These are phyloP conservation scores for Penicillium crystallinum DNA, from an alignment of 495 filamentous ascomycete genomes.

Conservation along the genomic window DNA sequence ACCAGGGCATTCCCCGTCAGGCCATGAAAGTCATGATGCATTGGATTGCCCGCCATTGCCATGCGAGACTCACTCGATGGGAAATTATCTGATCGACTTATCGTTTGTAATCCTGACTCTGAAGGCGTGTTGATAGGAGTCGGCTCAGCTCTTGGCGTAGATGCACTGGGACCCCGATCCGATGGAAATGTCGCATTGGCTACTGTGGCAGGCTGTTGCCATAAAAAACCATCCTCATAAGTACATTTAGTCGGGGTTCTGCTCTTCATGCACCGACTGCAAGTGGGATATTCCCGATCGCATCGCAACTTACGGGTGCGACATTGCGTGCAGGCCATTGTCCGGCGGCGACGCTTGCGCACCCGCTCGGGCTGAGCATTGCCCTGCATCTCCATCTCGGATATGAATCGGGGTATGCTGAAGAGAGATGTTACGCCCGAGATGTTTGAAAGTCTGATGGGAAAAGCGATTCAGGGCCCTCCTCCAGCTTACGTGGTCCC, in stretches of 20 bases:
- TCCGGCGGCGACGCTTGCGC: constrained; percentile 40
- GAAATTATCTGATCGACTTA: constrained; percentile 27
- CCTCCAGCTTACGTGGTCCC: constrained; percentile 13
- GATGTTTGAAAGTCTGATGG: neutral
- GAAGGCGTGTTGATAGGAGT: constrained; percentile 27
- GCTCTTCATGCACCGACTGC: constrained; percentile 57
- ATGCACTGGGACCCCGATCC: constrained; percentile 23
- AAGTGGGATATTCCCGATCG: constrained; percentile 59
- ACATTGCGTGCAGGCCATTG: constrained; percentile 47
- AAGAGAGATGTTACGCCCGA: neutral
- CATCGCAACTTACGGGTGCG: constrained; percentile 67
- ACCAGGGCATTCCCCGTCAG: constrained; percentile 13
- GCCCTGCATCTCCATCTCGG: constrained; percentile 10
- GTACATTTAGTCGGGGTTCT: constrained; percentile 37
- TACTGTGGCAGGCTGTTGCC: constrained; percentile 42
- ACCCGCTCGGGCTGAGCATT: constrained; percentile 23
- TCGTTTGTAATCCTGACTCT: constrained; percentile 31
- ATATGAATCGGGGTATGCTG: neutral
- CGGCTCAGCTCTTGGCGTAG: constrained; percentile 19
- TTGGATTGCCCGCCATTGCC: neutral
- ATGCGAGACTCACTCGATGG: constrained; percentile 5
- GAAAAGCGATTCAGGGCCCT: neutral
- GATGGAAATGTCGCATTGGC: constrained; percentile 23
- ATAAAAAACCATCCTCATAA: constrained; percentile 46
- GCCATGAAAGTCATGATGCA: constrained; percentile 1